Percentiles rank a stretch among this genome's conserved stretches.
Conservation (phyloP, 768 basidiomycete species). For the Hygrocybe coccinea region DNA sequence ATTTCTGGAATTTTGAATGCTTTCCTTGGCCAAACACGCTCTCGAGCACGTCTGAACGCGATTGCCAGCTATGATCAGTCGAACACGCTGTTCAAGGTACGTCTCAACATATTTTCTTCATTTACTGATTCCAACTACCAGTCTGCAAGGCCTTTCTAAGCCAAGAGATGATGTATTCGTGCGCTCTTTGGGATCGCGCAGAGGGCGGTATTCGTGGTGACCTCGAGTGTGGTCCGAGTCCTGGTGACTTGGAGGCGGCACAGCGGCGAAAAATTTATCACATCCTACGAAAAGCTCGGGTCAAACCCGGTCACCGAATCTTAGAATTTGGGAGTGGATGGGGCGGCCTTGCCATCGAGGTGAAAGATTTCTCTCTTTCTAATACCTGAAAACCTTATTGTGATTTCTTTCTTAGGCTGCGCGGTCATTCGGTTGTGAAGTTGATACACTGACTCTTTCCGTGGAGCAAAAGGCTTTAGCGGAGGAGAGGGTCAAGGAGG, state of each 20-base stretch:
- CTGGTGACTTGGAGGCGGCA: constrained; percentile 72
- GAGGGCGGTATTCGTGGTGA: constrained; percentile 80
- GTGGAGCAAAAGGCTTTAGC: constrained; percentile 83
- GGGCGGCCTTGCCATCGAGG: constrained; percentile 88
- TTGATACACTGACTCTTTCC: constrained; percentile 86
- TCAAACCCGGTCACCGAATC: constrained; percentile 73
- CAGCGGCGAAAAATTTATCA: constrained; percentile 80
- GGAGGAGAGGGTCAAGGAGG: constrained; percentile 72
- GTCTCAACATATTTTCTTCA: constrained; percentile 9
- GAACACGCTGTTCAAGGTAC: constrained; percentile 78
- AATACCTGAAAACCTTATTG: neutral
- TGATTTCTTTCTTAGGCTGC: constrained; percentile 48
- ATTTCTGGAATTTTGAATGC: constrained; percentile 64
- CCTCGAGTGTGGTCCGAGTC: constrained; percentile 48
- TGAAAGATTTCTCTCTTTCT: constrained; percentile 21
- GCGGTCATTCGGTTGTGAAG: constrained; percentile 67
- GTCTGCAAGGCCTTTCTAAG: constrained; percentile 63
- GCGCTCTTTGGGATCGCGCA: constrained; percentile 74
- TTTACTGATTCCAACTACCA: constrained; percentile 8
- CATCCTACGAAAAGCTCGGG: constrained; percentile 72
- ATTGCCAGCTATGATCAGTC: constrained; percentile 91
- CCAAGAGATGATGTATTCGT: constrained; percentile 93
- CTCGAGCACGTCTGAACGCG: constrained; percentile 71
- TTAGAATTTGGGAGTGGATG: constrained; percentile 93
- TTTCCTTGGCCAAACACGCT: constrained; percentile 67